These are phyloP conservation scores for Diospyros kaki DNA, from an alignment of 148 eudicot genomes.

Conservation along the genomic window DNA sequence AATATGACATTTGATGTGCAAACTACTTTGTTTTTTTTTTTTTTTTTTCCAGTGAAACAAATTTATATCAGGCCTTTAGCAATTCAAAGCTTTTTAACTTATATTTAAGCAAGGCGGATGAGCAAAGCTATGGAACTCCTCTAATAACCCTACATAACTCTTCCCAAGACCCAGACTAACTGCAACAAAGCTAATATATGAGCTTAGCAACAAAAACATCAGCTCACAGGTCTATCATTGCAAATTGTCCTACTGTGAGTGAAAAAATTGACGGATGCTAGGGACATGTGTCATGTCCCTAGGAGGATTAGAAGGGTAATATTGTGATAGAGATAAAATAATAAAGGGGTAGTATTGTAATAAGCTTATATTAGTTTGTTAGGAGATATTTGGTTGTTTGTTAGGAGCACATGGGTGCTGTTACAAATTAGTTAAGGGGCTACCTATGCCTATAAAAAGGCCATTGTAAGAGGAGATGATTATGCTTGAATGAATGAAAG, in stretches of 20 bases:
- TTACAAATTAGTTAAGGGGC: too few species aligned
- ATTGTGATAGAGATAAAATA: too few species aligned
- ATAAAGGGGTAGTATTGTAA: too few species aligned
- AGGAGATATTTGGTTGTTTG: too few species aligned
- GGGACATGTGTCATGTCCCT: too few species aligned
- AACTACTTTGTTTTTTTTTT: neutral
- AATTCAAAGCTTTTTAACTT: neutral
- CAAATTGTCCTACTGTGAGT: neutral
- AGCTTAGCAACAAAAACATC: neutral
- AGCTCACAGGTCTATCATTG: neutral
- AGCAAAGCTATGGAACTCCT: neutral
- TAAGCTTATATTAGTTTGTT: too few species aligned
- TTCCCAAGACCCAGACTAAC: neutral
- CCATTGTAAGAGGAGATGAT: too few species aligned
- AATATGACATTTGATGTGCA: slow-evolving; percentile 5
- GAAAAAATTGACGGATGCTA: too few species aligned
- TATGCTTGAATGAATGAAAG: too few species aligned
- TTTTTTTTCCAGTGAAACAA: neutral
- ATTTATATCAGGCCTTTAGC: neutral
- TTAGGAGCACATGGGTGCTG: too few species aligned
- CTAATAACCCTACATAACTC: neutral
- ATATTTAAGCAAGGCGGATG: neutral
- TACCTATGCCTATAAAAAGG: too few species aligned
- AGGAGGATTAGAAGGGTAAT: too few species aligned
- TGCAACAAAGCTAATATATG: neutral